Evolutionary conservation across 2,329 filamentous ascomycete species (phyloP), one percentile per base, ranked within the genome.

Genomic region (Fusarium odoratissimum): DNA sequence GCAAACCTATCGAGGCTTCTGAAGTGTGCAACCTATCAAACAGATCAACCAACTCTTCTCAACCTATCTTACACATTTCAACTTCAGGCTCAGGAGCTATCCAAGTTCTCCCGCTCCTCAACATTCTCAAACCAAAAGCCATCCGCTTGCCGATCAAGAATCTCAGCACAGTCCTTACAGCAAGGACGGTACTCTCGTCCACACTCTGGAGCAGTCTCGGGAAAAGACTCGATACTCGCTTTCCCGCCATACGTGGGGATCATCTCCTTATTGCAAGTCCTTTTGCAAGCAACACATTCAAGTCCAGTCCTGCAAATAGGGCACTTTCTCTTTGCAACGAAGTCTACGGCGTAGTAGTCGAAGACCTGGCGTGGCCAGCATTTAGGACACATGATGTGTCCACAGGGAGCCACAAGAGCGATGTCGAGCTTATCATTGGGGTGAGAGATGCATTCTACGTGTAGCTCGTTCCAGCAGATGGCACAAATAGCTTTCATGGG

Each of bases 301-400:
- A 67, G 33, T 16, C 19, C 2, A 8, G 17, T 28, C 7, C 33
- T 7, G 6, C 54, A 67, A 4, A 60, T 6, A 0, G 64, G 64
- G 16, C 64, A 67, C 41, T 35, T 60, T 9, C 63, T 49, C 8
- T 31, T 11, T 14, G 40, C 13, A 12, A 11, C 30, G 19, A 4
- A 6, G 31, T 25, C 6, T 11, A 48, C 28, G 8, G 28, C 25
- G 19, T 21, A 40, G 5, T 12, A 40, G 40, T 64, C 28, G 28
- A 28, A 46, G 10, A 46, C 30, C 14, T 55, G 8, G 33, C 40
- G 44, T 4, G 67, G 67, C 54, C 60, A 70, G 35, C 65, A 70
- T 23, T 30, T 9, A 11, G 8, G 13, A 16, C 60, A 70, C 59
- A 70, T 42, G 5, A 56, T 35, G 31, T 70, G 67, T 7, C 65